Evolutionary conservation across 495 filamentous ascomycete genomes (phyloP).

Genomic region (Trichoderma reesei): DNA sequence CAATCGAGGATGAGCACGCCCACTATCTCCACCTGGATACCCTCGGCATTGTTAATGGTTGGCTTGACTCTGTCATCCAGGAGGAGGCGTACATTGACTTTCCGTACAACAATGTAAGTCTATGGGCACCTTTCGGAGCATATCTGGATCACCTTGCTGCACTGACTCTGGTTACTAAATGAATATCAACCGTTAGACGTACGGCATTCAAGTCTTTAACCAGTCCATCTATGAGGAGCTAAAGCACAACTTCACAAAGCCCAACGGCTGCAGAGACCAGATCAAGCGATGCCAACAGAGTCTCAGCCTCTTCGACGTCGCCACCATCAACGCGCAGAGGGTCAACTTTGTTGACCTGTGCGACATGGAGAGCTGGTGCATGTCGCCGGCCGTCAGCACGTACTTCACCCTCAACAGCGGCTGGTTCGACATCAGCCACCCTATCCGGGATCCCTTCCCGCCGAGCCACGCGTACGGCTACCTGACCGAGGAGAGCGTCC

Average conservation of each 20-base stretch:
- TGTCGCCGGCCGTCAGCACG: not conserved
- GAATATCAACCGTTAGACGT: slow-evolving; percentile 28
- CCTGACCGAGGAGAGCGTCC: not conserved
- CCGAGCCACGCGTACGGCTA: not conserved
- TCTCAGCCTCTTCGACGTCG: not conserved
- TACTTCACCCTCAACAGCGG: not conserved
- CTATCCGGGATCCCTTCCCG: not conserved
- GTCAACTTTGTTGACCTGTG: not conserved
- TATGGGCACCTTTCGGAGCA: not conserved
- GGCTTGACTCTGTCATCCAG: slow-evolving; percentile 65
- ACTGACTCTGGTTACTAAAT: not conserved
- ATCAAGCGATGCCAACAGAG: slow-evolving; percentile 1
- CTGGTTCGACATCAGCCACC: not conserved
- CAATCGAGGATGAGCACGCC: slow-evolving; percentile 33
- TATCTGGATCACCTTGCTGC: not conserved
- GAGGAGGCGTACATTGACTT: slow-evolving; percentile 55
- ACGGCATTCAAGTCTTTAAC: slow-evolving; percentile 53
- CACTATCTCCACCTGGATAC: slow-evolving; percentile 47
- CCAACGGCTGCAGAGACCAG: slow-evolving; percentile 41
- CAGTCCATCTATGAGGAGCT: slow-evolving; percentile 31
- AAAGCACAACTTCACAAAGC: slow-evolving; percentile 6
- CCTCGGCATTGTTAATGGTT: slow-evolving; percentile 60
- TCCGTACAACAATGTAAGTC: slow-evolving; percentile 53
- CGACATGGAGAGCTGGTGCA: not conserved
- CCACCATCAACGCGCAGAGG: not conserved